Base-by-base conservation (phyloP, 2,329 filamentous ascomycete species). In the Dactylella cylindrospora region DNA sequence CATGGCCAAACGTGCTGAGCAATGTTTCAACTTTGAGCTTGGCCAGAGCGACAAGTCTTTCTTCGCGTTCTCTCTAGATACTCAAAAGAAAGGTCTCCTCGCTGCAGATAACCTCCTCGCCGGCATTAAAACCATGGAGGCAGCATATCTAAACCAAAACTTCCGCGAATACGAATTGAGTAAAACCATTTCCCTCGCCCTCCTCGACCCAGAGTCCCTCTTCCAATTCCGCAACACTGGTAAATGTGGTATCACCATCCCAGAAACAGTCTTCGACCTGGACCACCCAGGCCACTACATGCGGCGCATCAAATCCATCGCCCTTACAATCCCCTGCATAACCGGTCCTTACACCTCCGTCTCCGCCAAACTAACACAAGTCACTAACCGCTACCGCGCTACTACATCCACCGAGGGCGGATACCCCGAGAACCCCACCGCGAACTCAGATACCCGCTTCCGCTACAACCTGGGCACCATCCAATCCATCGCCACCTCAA, bases 401-500 rank as follows among this genome's bases (percentile, higher is more conserved):
- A 23, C 36, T 9, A 40, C 36, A 6, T 23, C 36, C 19, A 19
- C 26, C 5, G 36, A 23, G 10, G 26, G 26, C 10, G 15, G 19
- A 19, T 40, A 40, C 36, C 36, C 36, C 17, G 36, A 40, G 20
- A 23, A 40, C 36, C 20, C 54, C 12, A 44, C 35, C 15, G 38
- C 64, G n/a, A 15, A 40, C 15, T 32, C 17, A 15, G 38, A 57
- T 10, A 12, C 17, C 36, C 17, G 38, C 20, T 70, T 71, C 57
- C 15, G 33, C 3, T 65, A 65, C 6, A 45, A 51, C 23, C n/a
- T 33, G 6, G 49, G 70, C 13, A 69, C 69, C 8, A 66, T 71
- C 35, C 13, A 38, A 2, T 45, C 70, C 8, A 68, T 73, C n/a
- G 71, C 70, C 10, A 50, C 69, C 10, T 61, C 38, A 41, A 49